Base-by-base conservation (phyloP, 345 rosid species). In the Salix caprea region DNA sequence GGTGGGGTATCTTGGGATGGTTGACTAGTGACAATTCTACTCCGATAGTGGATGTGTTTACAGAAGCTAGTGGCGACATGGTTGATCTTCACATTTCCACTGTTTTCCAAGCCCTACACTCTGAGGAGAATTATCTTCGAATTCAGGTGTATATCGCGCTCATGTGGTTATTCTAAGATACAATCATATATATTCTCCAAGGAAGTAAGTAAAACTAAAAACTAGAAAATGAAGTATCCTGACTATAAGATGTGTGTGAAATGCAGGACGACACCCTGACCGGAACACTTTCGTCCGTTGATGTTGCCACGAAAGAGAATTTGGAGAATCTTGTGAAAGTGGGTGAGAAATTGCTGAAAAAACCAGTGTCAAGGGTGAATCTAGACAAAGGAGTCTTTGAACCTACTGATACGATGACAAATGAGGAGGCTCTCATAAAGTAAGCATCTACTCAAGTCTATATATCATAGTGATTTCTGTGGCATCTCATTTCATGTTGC, bases 1-100 rank as follows among this genome's bases (percentile, higher is more conserved):
- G 77, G 37, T 92, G 97, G 97, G 94, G 91, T 14, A 0, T 92
- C 24, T 18, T 90, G 61, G 88, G 92, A 28, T 92, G 97, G 97
- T 83, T 90, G 62, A 87, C 86, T 37, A 71, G 81, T 7, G 86
- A 77, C 50, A 81, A 78, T 23, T 82, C 87, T 6, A 86, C 89
- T 3, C 97, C 97, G 0, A 52, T 90, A 72, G 80, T 90, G 6
- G 91, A 92, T 74, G 82, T 83, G 6, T 90, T 89, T 90, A 90
- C 71, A 40, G 44, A 40, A 40, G 44, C 44, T 40, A 40, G 44
- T 40, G 44, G 44, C 4, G 44, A 40, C 44, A 86, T 90, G 90
- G 88, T 89, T 44, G 97, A 92, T 76, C 76, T 79, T 50, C 92
- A 90, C 76, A 75, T 90, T 32, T 78, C 88, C 14, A 67, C 79